Evolutionary conservation across 495 filamentous ascomycete genomes (phyloP).

Genomic region (Neurospora pannonica): DNA sequence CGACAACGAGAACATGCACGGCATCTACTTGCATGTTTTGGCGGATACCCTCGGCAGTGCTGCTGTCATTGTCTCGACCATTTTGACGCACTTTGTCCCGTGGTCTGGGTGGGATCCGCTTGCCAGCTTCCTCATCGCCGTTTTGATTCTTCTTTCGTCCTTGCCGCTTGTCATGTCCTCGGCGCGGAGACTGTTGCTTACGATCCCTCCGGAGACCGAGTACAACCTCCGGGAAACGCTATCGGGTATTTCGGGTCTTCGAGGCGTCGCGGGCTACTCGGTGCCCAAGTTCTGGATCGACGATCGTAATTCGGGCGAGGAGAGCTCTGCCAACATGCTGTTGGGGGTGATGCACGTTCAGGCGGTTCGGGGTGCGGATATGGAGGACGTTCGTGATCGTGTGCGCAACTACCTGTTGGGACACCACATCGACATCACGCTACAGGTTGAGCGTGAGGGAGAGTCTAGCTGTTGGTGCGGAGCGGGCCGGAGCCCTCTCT

Average conservation of each 20-base stretch:
- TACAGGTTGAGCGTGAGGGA: slow-evolving; percentile 68
- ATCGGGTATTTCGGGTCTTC: slow-evolving; percentile 68
- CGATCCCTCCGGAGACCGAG: slow-evolving; percentile 76
- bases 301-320: slow-evolving; percentile 45
- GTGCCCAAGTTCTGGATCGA: slow-evolving; percentile 94
- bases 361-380: slow-evolving; percentile 55
- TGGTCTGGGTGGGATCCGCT: slow-evolving; percentile 96
- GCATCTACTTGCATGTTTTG: slow-evolving; percentile 94
- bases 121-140: slow-evolving; percentile 86
- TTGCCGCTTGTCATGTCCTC: slow-evolving; percentile 80
- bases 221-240: slow-evolving; percentile 81
- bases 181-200: slow-evolving; percentile 70
- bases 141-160: slow-evolving; percentile 82
- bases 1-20: slow-evolving; percentile 97
- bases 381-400: slow-evolving; percentile 68
- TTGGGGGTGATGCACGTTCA: slow-evolving; percentile 78
- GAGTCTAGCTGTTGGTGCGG: slow-evolving; percentile 76
- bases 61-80: slow-evolving; percentile 86
- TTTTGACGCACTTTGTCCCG: slow-evolving; percentile 72
- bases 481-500: slow-evolving; percentile 24
- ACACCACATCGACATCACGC: slow-evolving; percentile 59
- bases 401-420: slow-evolving; percentile 49
- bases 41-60: slow-evolving; percentile 92
- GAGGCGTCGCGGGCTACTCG: slow-evolving; percentile 77
- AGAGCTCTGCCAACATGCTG: slow-evolving; percentile 37